Evolutionary conservation across 352 stramenopile species (phyloP).

Genomic region (Phytopythium chamaehyphon): DNA sequence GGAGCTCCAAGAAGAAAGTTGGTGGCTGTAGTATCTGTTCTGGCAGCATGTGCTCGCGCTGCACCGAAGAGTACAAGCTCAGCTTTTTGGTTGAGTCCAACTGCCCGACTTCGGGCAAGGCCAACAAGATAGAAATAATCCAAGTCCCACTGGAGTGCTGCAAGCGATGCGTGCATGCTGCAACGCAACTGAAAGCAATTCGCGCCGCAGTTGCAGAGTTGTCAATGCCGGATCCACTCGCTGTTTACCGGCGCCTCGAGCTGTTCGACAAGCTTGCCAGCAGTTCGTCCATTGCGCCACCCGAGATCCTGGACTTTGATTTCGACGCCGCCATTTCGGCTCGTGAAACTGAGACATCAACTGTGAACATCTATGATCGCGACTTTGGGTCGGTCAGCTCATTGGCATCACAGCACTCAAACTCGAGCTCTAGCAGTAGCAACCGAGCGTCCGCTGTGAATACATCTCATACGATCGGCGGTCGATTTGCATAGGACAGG

Average conservation of each 20-base stretch:
- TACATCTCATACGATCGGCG: not conserved
- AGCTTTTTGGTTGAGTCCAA: slow-evolving; percentile 14
- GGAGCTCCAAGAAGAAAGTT: slow-evolving; percentile 10
- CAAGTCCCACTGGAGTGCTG: slow-evolving; percentile 23
- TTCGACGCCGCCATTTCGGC: slow-evolving; percentile 1
- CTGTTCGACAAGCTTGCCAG: slow-evolving; percentile 12
- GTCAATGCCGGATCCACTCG: slow-evolving; percentile 10
- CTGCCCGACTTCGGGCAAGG: not conserved
- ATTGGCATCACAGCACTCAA: not conserved
- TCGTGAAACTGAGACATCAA: slow-evolving; percentile 2
- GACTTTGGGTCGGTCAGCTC: slow-evolving; percentile 3
- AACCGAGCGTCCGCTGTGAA: not conserved
- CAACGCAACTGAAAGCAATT: slow-evolving; percentile 23
- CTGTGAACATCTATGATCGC: slow-evolving; percentile 5
- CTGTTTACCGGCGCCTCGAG: slow-evolving; percentile 17
- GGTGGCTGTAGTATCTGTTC: slow-evolving; percentile 23
- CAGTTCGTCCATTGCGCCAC: slow-evolving; percentile 5
- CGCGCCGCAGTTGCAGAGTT: slow-evolving; percentile 25
- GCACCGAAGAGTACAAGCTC: slow-evolving; percentile 22
- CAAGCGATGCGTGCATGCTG: slow-evolving; percentile 22
- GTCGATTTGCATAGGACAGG: not conserved
- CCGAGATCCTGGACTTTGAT: slow-evolving; percentile 7
- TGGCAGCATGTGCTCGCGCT: slow-evolving; percentile 21
- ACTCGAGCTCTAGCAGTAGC: slow-evolving; percentile 2
- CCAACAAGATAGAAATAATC: slow-evolving; percentile 6